Percentiles rank a stretch among this genome's conserved stretches.
Conservation (phyloP, 169 alveolate genomes). For the Plasmodium vivax region DNA sequence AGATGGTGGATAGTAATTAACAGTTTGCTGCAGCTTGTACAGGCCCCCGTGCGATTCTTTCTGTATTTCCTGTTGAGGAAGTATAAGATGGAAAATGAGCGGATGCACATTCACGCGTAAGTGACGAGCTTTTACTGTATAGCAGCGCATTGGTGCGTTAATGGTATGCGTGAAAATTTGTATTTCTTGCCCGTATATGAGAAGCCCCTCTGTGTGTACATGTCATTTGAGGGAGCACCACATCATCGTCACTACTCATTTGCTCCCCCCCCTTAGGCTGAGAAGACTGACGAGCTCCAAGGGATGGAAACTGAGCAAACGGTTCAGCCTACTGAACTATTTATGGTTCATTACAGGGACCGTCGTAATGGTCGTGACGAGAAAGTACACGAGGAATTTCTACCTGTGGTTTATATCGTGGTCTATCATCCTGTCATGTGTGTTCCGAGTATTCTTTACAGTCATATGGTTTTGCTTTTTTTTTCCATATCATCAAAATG, state of each 20-base stretch:
- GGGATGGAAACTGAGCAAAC: conserved; percentile 81
- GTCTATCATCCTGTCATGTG: conserved; percentile 67
- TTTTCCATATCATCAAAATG: conserved; percentile 70
- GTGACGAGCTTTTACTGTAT: background rate
- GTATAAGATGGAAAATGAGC: conserved; percentile 66
- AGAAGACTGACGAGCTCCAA: conserved; percentile 78
- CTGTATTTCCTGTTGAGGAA: conserved; percentile 55
- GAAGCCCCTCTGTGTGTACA: background rate
- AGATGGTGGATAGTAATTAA: conserved; percentile 76
- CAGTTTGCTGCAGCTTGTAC: conserved; percentile 64
- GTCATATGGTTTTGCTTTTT: conserved; percentile 71
- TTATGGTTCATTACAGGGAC: conserved; percentile 82
- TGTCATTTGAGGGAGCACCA: background rate
- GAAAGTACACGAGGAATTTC: conserved; percentile 58
- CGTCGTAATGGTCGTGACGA: conserved; percentile 66
- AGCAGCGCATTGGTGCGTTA: background rate
- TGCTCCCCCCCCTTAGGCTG: background rate
- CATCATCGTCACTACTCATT: background rate
- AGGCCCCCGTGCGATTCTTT: conserved; percentile 72
- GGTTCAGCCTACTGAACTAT: conserved; percentile 77
- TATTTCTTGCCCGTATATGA: background rate
- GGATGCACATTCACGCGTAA: conserved; percentile 76
- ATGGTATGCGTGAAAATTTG: background rate
- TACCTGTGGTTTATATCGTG: conserved; percentile 71
- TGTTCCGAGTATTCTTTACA: conserved; percentile 68